phyloP scores from a whole-genome alignment of 805 yeast species.

The Ogataea corticis region DNA sequence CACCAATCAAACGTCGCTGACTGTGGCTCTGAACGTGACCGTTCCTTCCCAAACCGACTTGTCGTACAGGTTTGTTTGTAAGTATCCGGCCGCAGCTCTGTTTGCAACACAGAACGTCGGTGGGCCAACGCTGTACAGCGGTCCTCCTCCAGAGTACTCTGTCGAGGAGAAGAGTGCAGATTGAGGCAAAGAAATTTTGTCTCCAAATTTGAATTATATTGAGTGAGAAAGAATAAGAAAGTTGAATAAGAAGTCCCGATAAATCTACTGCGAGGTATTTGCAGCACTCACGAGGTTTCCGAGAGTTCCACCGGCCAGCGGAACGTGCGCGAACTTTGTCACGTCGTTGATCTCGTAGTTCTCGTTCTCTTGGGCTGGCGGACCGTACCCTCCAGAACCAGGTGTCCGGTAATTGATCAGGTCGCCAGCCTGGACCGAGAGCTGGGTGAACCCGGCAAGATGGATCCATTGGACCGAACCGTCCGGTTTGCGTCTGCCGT shows the following conservation, averaged over 20 bases:
- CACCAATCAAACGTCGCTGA: background rate
- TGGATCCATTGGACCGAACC: slow-evolving; percentile 33
- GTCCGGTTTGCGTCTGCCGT: slow-evolving; percentile 33
- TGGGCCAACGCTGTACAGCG: too few species aligned
- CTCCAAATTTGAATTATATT: too few species aligned
- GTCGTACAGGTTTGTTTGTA: background rate
- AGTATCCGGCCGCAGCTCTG: background rate
- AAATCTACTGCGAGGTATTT: slow-evolving; percentile 15
- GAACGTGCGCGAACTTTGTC: slow-evolving; percentile 11
- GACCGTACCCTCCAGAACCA: slow-evolving; percentile 46
- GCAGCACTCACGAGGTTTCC: slow-evolving; percentile 22
- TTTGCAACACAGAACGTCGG: too few species aligned
- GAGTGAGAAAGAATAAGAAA: too few species aligned
- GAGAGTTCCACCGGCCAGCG: slow-evolving; percentile 25
- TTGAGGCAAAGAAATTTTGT: too few species aligned
- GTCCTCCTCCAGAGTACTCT: too few species aligned
- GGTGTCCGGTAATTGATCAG: slow-evolving; percentile 39
- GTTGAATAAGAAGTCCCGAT: too few species aligned
- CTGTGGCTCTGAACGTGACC: background rate
- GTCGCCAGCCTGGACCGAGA: slow-evolving; percentile 39
- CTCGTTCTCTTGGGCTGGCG: background rate
- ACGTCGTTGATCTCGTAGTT: background rate
- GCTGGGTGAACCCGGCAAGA: slow-evolving; percentile 39
- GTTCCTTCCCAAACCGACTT: background rate
- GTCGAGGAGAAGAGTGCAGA: too few species aligned